Conservation (phyloP, 805 yeast species). For the Spathaspora girioi region DNA sequence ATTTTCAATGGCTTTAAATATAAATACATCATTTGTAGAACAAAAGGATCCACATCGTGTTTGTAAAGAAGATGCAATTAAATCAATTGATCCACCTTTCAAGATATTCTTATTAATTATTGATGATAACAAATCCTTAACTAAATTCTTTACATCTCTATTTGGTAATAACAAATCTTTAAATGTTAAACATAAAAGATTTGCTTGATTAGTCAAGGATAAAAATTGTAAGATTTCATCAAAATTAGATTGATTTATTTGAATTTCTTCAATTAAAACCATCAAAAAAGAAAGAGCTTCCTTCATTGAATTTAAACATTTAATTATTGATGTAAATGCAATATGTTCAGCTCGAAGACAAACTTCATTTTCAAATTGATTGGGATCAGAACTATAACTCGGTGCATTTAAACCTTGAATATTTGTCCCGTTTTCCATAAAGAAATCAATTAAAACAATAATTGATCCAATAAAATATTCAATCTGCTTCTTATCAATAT, state of each 20-base stretch:
- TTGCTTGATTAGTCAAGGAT: constrained; percentile 62
- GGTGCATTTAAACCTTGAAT: constrained; percentile 64
- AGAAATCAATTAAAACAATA: constrained; percentile 64
- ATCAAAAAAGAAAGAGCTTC: constrained; percentile 88
- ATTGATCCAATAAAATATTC: constrained; percentile 72
- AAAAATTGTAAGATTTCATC: constrained; percentile 69
- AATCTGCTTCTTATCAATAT: constrained; percentile 47
- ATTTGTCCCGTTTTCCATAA: constrained; percentile 58
- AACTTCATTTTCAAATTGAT: constrained; percentile 55
- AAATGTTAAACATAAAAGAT: constrained; percentile 63
- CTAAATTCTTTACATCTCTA: constrained; percentile 56
- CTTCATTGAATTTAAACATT: constrained; percentile 71
- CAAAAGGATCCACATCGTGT: constrained; percentile 94
- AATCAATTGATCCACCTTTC: constrained; percentile 90
- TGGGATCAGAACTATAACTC: constrained; percentile 46
- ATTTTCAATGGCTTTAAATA: constrained; percentile 91
- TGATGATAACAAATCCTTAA: constrained; percentile 84
- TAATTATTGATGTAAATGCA: constrained; percentile 74
- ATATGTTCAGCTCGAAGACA: constrained; percentile 87
- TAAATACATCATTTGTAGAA: constrained; percentile 87
- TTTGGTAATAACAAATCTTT: constrained; percentile 75
- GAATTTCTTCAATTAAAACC: constrained; percentile 72
- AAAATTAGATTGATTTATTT: constrained; percentile 41
- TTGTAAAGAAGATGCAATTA: constrained; percentile 81
- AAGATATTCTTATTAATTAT: constrained; percentile 84